Evolutionary conservation across 306 rosid genomes (phyloP).

Genomic region (Cucurbita argyrosperma): DNA sequence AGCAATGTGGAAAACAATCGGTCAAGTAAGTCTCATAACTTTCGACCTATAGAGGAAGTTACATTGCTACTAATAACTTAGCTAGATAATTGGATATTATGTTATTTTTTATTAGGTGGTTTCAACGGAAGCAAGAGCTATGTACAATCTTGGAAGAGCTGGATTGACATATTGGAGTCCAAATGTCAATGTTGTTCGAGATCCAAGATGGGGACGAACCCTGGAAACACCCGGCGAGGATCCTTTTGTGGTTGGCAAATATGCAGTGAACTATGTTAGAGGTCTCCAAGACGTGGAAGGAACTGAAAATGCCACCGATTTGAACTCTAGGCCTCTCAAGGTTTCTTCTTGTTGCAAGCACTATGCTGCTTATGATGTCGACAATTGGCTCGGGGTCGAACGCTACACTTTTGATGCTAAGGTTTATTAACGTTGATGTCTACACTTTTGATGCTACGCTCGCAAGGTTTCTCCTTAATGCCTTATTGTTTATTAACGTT

Average conservation of each 20-base stretch:
- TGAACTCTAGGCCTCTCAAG: slow-evolving; percentile 38
- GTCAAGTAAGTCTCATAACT: neutral
- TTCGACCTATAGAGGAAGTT: neutral
- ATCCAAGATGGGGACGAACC: slow-evolving; percentile 74
- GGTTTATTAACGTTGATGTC: slow-evolving; percentile 17
- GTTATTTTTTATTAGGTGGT: slow-evolving; percentile 12
- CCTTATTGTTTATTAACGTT: neutral
- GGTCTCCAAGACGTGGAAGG: slow-evolving; percentile 51
- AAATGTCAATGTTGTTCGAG: slow-evolving; percentile 61
- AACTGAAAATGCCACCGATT: slow-evolving; percentile 5
- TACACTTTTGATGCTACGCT: slow-evolving; percentile 51
- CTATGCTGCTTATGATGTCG: slow-evolving; percentile 71
- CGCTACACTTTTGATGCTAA: slow-evolving; percentile 62
- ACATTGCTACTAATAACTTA: neutral
- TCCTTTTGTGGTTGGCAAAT: slow-evolving; percentile 45
- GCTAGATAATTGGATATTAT: neutral
- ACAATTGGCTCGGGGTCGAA: slow-evolving; percentile 59
- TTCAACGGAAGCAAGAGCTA: slow-evolving; percentile 69
- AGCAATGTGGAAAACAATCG: neutral
- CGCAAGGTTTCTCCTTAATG: neutral
- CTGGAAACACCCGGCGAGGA: slow-evolving; percentile 82
- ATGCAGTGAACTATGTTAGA: slow-evolving; percentile 51
- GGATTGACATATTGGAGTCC: slow-evolving; percentile 86
- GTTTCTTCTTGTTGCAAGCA: slow-evolving; percentile 90
- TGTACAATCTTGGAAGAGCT: slow-evolving; percentile 62